phyloP scores from a whole-genome alignment of 192 early-diverging fungal genomes.

The Podila minutissima region DNA sequence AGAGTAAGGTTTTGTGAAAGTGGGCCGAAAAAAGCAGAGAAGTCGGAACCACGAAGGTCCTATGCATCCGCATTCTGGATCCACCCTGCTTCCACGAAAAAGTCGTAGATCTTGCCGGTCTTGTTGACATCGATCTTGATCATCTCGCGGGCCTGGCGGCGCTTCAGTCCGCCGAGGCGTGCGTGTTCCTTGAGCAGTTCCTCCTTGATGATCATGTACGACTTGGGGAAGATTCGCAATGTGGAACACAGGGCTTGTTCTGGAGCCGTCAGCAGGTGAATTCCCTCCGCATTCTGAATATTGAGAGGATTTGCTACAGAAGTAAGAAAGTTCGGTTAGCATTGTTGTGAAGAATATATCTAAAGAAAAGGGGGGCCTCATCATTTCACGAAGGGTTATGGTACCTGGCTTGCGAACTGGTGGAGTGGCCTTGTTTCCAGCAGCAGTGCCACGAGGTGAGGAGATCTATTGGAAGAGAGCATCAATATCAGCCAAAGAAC shows the following conservation, averaged over 20 bases:
- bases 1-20: no score
- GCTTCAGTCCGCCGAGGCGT: constrained; percentile 73
- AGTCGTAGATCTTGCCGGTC: constrained; percentile 88
- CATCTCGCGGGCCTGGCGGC: constrained; percentile 82
- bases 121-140: constrained; percentile 96
- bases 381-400: no score
- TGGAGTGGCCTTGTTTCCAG: constrained; percentile 23
- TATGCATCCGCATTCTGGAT: constrained; percentile 66
- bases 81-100: constrained; percentile 95
- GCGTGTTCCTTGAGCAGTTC: constrained; percentile 88
- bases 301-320: constrained; percentile 72
- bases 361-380: no score
- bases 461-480: constrained; percentile 13
- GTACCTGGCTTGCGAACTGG: constrained; percentile 36
- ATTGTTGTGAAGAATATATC: no score
- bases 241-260: constrained; percentile 87
- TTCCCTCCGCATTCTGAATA: constrained; percentile 83
- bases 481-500: background rate
- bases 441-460: constrained; percentile 30
- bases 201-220: constrained; percentile 95
- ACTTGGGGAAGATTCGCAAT: constrained; percentile 85
- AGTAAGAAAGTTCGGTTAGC: background rate
- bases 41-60: no score
- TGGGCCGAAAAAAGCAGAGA: no score
- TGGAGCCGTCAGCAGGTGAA: constrained; percentile 82